These are phyloP conservation scores for Yamadazyma friedrichii DNA, from an alignment of 1,139 yeast species.

Conservation along the genomic window DNA sequence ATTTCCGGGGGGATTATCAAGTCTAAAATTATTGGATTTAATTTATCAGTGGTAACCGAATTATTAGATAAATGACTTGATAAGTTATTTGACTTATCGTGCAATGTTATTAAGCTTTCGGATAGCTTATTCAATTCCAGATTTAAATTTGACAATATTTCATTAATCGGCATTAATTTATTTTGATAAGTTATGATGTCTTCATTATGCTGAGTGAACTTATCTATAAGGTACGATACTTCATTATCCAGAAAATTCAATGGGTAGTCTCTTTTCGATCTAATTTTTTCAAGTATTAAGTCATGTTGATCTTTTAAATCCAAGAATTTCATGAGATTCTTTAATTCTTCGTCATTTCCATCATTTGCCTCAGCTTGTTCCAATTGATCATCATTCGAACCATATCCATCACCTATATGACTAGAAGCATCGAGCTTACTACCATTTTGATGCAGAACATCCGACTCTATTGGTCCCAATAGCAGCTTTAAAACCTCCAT, in stretches of 20 bases:
- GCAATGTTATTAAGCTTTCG: slow-evolving; percentile 56
- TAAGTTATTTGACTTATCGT: slow-evolving; percentile 44
- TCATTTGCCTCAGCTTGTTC: no score
- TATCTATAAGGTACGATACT: slow-evolving; percentile 12
- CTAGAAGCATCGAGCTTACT: background rate
- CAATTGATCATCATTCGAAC: background rate
- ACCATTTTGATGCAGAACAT: background rate
- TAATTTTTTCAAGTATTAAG: slow-evolving; percentile 18
- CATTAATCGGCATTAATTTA: slow-evolving; percentile 34
- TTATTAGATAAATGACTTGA: slow-evolving; percentile 47
- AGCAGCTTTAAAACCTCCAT: slow-evolving; percentile 3
- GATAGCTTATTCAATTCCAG: slow-evolving; percentile 58
- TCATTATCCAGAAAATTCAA: slow-evolving; percentile 8
- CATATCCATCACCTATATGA: background rate
- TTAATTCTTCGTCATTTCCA: background rate
- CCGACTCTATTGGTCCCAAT: background rate
- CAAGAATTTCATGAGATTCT: slow-evolving; percentile 4
- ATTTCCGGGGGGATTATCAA: slow-evolving; percentile 72
- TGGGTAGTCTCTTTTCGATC: slow-evolving; percentile 13
- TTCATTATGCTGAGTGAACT: slow-evolving; percentile 31
- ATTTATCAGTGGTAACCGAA: slow-evolving; percentile 51
- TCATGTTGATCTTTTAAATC: background rate
- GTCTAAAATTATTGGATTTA: slow-evolving; percentile 73
- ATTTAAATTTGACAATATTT: slow-evolving; percentile 53
- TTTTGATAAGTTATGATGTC: slow-evolving; percentile 38